phyloP scores from a whole-genome alignment of 78 protist species.

The Trichosphaerium sp. region DNA sequence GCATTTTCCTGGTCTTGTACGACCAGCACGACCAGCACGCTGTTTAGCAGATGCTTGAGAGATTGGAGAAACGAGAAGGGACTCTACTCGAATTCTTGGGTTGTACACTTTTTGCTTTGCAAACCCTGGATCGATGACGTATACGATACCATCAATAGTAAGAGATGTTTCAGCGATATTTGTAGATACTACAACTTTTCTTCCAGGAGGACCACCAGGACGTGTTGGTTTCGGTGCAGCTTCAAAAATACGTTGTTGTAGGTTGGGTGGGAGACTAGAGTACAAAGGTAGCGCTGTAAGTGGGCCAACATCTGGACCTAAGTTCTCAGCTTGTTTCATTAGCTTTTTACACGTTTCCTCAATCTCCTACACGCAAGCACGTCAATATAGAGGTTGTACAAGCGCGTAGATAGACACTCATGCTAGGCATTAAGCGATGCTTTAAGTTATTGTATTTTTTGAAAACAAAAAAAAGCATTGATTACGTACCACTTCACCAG shows the following conservation, averaged over 20 bases:
- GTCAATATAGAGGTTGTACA: neutral
- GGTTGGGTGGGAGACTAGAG: conserved; percentile 87
- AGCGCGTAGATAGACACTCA: neutral
- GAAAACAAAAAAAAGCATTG: neutral
- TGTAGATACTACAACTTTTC: conserved; percentile 93
- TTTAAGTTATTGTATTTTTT: no score
- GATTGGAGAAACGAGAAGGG: conserved; percentile 92
- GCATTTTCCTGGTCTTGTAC: conserved; percentile 96
- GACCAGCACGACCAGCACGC: conserved; percentile 99
- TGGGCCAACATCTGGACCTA: conserved; percentile 1
- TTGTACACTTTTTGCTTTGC: conserved; percentile 96
- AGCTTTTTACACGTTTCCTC: conserved; percentile 60
- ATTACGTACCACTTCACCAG: conserved; percentile 64
- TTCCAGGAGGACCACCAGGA: conserved; percentile 48
- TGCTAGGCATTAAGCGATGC: no score
- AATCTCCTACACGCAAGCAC: conserved; percentile 66
- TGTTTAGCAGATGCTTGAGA: conserved; percentile 96
- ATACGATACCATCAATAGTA: conserved; percentile 99
- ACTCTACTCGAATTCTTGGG: conserved; percentile 96
- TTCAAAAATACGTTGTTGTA: conserved; percentile 83
- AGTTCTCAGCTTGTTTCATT: neutral
- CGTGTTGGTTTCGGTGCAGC: conserved; percentile 16
- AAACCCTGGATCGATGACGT: conserved; percentile 99
- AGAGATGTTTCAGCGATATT: conserved; percentile 99
- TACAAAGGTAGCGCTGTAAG: conserved; percentile 78